Evolutionary conservation across 139 green algal species (phyloP), one percentile per base, ranked within the genome.

Genomic region (Chlamydomonas urium): DNA sequence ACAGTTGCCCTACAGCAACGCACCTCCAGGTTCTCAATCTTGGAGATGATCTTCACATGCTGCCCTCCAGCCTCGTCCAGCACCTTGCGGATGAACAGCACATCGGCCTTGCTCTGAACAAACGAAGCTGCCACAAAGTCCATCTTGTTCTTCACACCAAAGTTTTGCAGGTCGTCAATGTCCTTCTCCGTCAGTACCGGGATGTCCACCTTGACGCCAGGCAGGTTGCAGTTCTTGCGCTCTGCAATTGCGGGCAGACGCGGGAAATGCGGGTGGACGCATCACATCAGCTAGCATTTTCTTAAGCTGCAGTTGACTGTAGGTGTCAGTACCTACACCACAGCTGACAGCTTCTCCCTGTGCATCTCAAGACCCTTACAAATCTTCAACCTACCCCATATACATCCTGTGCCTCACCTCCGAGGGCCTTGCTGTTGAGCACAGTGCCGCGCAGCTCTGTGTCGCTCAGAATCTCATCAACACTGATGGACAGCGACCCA

Each of bases 131-230:
- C 86, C 24, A 92, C 76, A 72, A 85, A 90, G 69, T 80, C 78
- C 69, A 84, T 80, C 66, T 83, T 65, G 68, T 91, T 78, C 73
- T 85, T 85, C 29, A 71, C 73, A 6, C 74, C 78, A 72, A 89
- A 91, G 61, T 85, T 73, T 75, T 86, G 71, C 48, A 91, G 68
- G 74, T 91, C 86, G 24, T 83, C 65, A 35, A 91, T 84, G 75
- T 91, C 84, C 72, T 91, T 88, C 24, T 82, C 77, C 35, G 80
- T 87, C 38, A 91, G 74, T 50, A 91, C 86, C n/a, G 86, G 86
- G 38, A 95, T 83, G 67, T 95, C 87, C 47, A 95, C 89, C 65
- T 85, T 78, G 29, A 81, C 71, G 2, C 79, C 74, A 76, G 75
- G 87, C 37, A 95, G 78, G 77, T 95, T 87, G 74, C 74, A 66